Conservation (phyloP, 139 green algal species). For the Nannochloris sp. region DNA sequence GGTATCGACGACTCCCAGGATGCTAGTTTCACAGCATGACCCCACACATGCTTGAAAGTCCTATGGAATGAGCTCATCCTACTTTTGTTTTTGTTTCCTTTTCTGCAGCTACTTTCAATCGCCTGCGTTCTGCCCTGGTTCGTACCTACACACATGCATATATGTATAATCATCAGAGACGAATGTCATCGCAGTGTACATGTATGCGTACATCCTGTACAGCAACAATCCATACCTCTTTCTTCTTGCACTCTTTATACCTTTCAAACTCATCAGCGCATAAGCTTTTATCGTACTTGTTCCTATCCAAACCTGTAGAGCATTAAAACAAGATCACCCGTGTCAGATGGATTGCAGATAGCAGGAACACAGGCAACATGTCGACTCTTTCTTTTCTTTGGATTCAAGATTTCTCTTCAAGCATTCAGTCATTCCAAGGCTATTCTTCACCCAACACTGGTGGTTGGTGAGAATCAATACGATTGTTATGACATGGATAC, state of each 20-base stretch:
- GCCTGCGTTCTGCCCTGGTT: too few relatives aligned
- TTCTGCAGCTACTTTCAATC: too few relatives aligned
- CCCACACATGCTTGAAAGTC: background rate
- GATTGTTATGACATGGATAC: background rate
- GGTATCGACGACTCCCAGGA: background rate
- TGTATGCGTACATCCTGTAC: background rate
- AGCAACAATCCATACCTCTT: slow-evolving; percentile 6
- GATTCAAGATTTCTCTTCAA: too few relatives aligned
- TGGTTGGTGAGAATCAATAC: background rate
- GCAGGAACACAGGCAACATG: too few relatives aligned
- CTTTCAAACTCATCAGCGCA: slow-evolving; percentile 19
- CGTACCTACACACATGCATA: too few relatives aligned
- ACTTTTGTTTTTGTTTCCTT: too few relatives aligned
- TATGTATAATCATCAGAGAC: too few relatives aligned
- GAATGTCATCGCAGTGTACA: too few relatives aligned
- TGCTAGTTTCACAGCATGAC: background rate
- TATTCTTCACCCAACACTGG: too few relatives aligned
- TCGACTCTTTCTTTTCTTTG: too few relatives aligned
- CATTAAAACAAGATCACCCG: background rate
- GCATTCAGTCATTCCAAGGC: too few relatives aligned
- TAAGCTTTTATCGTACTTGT: slow-evolving; percentile 20
- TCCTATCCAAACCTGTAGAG: slow-evolving; percentile 22
- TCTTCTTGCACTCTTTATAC: slow-evolving; percentile 28
- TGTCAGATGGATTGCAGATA: background rate
- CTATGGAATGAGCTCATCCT: too few relatives aligned